These are phyloP conservation scores for Euryodendron excelsum DNA, from an alignment of 148 eudicot genomes.

Conservation along the genomic window DNA sequence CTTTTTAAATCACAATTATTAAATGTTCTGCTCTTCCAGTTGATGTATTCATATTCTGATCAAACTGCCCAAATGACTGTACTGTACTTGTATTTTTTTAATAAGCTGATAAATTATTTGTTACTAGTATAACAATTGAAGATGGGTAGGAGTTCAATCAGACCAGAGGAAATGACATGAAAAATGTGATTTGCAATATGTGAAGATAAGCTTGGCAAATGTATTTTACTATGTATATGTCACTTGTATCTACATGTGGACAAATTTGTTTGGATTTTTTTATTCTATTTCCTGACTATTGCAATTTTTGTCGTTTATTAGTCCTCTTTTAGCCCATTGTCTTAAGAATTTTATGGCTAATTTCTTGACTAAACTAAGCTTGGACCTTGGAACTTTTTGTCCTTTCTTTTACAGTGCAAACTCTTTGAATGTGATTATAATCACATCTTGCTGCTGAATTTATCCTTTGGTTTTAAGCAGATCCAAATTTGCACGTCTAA, in stretches of 20 bases:
- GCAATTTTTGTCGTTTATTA: not conserved
- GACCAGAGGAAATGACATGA: too few relatives aligned
- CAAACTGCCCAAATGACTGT: not conserved
- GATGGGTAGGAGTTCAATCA: not conserved
- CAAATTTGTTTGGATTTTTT: not conserved
- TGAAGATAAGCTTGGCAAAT: not conserved
- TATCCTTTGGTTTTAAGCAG: conserved; percentile 27
- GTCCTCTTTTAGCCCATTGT: not conserved
- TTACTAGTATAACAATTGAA: not conserved
- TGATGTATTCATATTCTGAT: too few relatives aligned
- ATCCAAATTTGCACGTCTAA: conserved; percentile 78
- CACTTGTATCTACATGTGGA: not conserved
- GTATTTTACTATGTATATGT: not conserved
- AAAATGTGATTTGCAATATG: too few relatives aligned
- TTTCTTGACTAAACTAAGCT: not conserved
- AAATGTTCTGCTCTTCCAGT: too few relatives aligned
- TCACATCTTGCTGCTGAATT: not conserved
- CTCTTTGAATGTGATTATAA: not conserved
- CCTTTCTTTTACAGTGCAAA: not conserved
- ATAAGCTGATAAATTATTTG: not conserved
- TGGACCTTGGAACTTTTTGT: not conserved
- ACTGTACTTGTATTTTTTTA: not conserved
- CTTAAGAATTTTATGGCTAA: not conserved
- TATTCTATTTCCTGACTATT: too few relatives aligned
- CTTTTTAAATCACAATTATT: too few relatives aligned